A percentile compares a stretch with the other conserved stretches of the same genome.
Evolutionary conservation across 176 grass and related monocot genomes (phyloP).

Genomic region (Elaeis guineensis): DNA sequence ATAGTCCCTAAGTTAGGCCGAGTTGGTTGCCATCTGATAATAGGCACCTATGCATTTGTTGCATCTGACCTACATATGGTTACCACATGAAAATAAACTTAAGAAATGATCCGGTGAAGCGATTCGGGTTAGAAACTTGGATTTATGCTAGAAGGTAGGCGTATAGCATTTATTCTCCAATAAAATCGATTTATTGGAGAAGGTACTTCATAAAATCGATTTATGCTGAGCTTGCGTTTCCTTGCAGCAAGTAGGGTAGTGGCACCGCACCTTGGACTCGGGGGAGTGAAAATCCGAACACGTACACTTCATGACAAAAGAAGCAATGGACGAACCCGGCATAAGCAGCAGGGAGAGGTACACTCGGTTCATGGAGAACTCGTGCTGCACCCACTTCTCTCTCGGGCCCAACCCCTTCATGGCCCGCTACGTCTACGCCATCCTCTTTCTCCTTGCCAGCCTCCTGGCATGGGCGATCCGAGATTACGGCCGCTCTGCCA

Average conservation of each 20-base stretch:
- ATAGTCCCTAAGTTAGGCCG: too few relatives aligned
- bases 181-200: too few relatives aligned
- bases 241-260: neutral
- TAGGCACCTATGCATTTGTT: too few relatives aligned
- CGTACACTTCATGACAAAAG: constrained; percentile 8
- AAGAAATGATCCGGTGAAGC: too few relatives aligned
- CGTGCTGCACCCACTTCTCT: constrained; percentile 48
- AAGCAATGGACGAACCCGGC: constrained; percentile 18
- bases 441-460: constrained; percentile 82
- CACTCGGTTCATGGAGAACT: constrained; percentile 37
- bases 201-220: too few relatives aligned
- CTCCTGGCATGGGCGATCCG: constrained; percentile 85
- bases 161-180: too few relatives aligned
- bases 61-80: too few relatives aligned
- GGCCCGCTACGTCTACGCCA: constrained; percentile 72
- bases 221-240: neutral
- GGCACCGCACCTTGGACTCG: neutral
- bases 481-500: constrained; percentile 62
- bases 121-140: too few relatives aligned
- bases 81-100: too few relatives aligned
- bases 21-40: too few relatives aligned
- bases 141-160: too few relatives aligned
- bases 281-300: too few relatives aligned
- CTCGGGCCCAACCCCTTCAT: constrained; percentile 59
- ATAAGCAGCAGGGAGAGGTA: constrained; percentile 23